Evolutionary conservation across 2,329 filamentous ascomycete genomes (phyloP).

Genomic region (Thielaviopsis euricoi): DNA sequence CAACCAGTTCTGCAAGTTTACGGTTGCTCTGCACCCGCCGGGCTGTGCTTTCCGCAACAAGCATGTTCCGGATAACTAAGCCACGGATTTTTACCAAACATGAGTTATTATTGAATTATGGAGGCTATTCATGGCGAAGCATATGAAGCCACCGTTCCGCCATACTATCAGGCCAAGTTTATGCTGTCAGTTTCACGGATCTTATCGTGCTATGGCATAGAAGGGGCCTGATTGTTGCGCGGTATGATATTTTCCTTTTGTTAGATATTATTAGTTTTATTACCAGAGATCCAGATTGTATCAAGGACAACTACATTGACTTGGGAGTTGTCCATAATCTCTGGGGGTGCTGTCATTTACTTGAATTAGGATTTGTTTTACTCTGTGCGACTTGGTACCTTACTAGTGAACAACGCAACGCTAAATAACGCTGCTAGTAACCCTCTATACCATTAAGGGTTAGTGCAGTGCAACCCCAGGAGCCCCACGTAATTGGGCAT

Average conservation of each 20-base stretch:
- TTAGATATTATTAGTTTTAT: not conserved
- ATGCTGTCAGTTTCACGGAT: too few relatives aligned
- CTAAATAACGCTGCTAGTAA: too few relatives aligned
- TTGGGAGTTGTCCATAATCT: not conserved
- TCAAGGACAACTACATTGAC: not conserved
- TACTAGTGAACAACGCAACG: too few relatives aligned
- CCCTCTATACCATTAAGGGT: not conserved
- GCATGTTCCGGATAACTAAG: not conserved
- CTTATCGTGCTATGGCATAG: too few relatives aligned
- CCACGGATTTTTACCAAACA: not conserved
- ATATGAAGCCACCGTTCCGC: too few relatives aligned
- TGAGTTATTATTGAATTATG: not conserved
- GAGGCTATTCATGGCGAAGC: not conserved
- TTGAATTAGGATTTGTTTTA: too few relatives aligned
- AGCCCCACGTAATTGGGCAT: not conserved
- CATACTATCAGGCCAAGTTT: too few relatives aligned
- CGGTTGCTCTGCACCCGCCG: constrained; percentile 1
- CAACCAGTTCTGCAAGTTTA: constrained; percentile 4
- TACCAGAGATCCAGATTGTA: not conserved
- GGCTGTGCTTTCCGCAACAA: not conserved
- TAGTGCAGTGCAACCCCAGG: not conserved
- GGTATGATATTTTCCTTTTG: too few relatives aligned
- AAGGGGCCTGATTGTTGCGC: too few relatives aligned
- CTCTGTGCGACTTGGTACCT: too few relatives aligned
- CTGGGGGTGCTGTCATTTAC: not conserved